Conservation (phyloP, 495 filamentous ascomycete species). For the Cairneyella variabilis region DNA sequence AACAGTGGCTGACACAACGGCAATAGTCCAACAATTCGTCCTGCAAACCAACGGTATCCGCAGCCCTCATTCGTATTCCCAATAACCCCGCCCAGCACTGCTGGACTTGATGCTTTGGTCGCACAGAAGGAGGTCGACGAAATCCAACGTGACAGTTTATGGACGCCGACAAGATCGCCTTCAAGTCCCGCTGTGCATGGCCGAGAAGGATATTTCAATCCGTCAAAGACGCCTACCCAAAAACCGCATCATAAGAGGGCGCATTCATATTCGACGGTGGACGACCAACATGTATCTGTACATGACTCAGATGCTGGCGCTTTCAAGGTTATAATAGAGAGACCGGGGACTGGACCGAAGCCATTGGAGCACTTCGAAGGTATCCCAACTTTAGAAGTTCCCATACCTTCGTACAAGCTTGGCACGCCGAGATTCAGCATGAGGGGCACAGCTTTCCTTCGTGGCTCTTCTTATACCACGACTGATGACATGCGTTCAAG, state of each 20-base stretch:
- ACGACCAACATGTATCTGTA: conserved; percentile 42
- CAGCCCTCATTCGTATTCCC: conserved; percentile 58
- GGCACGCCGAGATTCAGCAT: conserved; percentile 79
- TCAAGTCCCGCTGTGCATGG: conserved; percentile 24
- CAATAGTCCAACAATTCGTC: conserved; percentile 57
- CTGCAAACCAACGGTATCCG: conserved; percentile 53
- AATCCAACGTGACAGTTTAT: conserved; percentile 47
- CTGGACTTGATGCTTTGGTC: conserved; percentile 44
- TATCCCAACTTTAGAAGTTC: conserved; percentile 63
- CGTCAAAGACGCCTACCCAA: conserved; percentile 12
- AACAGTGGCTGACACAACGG: conserved; percentile 9
- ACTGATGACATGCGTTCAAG: conserved; percentile 42
- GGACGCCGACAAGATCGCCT: conserved; percentile 36
- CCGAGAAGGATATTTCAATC: conserved; percentile 29
- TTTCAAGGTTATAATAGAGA: conserved; percentile 82
- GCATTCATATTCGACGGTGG: conserved; percentile 59
- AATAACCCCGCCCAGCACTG: conserved; percentile 52
- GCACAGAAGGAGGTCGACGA: conserved; percentile 34
- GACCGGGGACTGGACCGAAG: conserved; percentile 62
- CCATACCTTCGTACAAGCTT: conserved; percentile 83
- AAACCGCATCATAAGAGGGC: conserved; percentile 42
- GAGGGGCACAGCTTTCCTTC: conserved; percentile 73
- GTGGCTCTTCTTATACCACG: conserved; percentile 64
- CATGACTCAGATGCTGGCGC: conserved; percentile 59
- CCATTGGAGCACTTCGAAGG: conserved; percentile 53